Evolutionary conservation across 2,329 filamentous ascomycete species (phyloP).

Genomic region (Decorospora gaudefroyi): DNA sequence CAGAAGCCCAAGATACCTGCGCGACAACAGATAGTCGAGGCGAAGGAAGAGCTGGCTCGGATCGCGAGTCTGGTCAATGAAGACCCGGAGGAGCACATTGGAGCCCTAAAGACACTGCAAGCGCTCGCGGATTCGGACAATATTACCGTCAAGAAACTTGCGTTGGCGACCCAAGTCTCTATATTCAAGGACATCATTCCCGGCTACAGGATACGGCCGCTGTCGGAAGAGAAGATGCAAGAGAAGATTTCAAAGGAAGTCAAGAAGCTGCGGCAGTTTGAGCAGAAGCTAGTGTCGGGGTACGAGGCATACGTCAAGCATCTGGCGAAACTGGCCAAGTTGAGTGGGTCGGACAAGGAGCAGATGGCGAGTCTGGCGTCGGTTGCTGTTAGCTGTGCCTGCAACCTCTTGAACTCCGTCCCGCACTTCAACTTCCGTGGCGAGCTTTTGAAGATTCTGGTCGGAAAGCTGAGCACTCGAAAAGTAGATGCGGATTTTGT

Average conservation of each 20-base stretch:
- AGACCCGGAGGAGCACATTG: slow-evolving; percentile 86
- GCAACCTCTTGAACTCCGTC: slow-evolving; percentile 76
- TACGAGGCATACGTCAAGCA: slow-evolving; percentile 86
- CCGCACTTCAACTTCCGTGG: slow-evolving; percentile 97
- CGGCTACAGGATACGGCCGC: slow-evolving; percentile 88
- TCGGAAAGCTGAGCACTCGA: slow-evolving; percentile 77
- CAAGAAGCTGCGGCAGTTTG: slow-evolving; percentile 77
- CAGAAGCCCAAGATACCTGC: slow-evolving; percentile 69
- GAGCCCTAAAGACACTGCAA: slow-evolving; percentile 75
- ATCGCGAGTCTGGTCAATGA: slow-evolving; percentile 83
- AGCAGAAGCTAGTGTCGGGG: slow-evolving; percentile 81
- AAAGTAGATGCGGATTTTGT: slow-evolving; percentile 73
- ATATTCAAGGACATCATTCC: slow-evolving; percentile 97
- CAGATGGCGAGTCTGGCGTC: slow-evolving; percentile 60
- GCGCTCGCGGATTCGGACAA: slow-evolving; percentile 73
- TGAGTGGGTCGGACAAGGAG: slow-evolving; percentile 51
- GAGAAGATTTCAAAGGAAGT: slow-evolving; percentile 93
- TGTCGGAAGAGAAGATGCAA: slow-evolving; percentile 72
- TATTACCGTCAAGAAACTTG: slow-evolving; percentile 78
- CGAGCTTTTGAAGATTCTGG: slow-evolving; percentile 84
- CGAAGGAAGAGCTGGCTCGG: slow-evolving; percentile 89
- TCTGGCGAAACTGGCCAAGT: slow-evolving; percentile 69
- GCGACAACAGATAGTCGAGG: slow-evolving; percentile 78
- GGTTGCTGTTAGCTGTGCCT: slow-evolving; percentile 84
- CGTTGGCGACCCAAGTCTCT: slow-evolving; percentile 81